Base-by-base conservation (phyloP, 139 green algal genomes). In the Chlorella vulgaris region DNA sequence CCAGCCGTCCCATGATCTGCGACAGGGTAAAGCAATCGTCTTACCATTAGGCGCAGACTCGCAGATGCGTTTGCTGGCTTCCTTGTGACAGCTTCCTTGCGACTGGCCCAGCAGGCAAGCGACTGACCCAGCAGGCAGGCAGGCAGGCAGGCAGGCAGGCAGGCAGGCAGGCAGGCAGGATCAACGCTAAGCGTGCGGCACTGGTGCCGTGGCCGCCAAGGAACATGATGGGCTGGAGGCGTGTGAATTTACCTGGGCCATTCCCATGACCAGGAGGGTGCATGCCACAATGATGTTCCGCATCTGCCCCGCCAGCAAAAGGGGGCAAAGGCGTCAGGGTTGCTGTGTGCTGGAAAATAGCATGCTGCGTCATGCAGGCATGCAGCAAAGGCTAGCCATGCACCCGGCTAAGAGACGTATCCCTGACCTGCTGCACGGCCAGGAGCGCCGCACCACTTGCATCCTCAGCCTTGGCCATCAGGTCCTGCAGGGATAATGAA, bases 191-290 rank as follows among this genome's bases (percentile, higher is more conserved):
- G 47, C 47, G 15, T 58, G 47, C 15, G 47, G 13, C 47, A 58
- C 47, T 24, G 15, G 47, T 58, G 47, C 10, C 15, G 47, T 15
- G 10, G 47, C 47, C 10, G 47, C 15, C 13, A 10, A 24, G 15
- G 10, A 15, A 10, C 15, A 15, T 58, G 47, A 10, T 58, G 47
- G 10, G 47, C 47, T 58, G 13, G 10, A 15, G 13, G 10, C 10
- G 10, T 10, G 13, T 58, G 47, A 8, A 21, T 21, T 65, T 21
- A n/a, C 55, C 55, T 65, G 55, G 22, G 55, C 55, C 55, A 79
- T 79, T 28, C 73, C 73, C 73, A 79, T 79, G 21, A 79, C 73
- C 73, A 79, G 73, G 26, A 79, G 73, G 0, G 73, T 69, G 73
- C 35, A 79, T 0, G 33, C 18, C 1, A 79, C 53, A 18, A 79